These are phyloP conservation scores for Talaromyces sp. DNA, from an alignment of 2,329 filamentous ascomycete genomes.

Conservation along the genomic window DNA sequence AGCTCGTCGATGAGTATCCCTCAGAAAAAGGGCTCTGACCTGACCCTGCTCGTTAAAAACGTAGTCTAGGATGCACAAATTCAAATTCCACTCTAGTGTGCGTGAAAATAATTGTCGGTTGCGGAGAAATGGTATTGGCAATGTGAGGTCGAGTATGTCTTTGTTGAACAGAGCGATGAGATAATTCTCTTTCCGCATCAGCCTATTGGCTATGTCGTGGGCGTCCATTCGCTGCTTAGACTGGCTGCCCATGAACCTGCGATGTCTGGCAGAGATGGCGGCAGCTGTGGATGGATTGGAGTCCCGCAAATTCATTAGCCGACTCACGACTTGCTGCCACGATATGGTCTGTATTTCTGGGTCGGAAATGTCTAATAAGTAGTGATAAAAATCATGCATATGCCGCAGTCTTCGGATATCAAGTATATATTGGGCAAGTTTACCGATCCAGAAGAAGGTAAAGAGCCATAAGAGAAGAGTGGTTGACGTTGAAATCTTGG, in stretches of 20 bases:
- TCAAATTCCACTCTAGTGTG: constrained; percentile 86
- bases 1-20: constrained; percentile 71
- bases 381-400: constrained; percentile 79
- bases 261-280: constrained; percentile 56
- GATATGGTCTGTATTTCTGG: constrained; percentile 90
- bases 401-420: constrained; percentile 69
- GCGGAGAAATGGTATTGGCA: constrained; percentile 78
- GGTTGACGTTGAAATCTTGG: constrained; percentile 68
- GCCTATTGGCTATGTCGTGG: constrained; percentile 90
- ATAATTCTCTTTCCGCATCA: constrained; percentile 97
- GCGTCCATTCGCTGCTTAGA: constrained; percentile 93
- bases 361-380: constrained; percentile 77
- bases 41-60: constrained; percentile 89
- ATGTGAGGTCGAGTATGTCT: constrained; percentile 80
- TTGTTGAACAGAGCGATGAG: constrained; percentile 97
- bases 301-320: constrained; percentile 78
- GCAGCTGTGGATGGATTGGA: constrained; percentile 79
- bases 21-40: constrained; percentile 79
- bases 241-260: constrained; percentile 69
- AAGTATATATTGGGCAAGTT: constrained; percentile 67
- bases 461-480: constrained; percentile 80
- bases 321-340: constrained; percentile 85
- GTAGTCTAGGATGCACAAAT: constrained; percentile 86
- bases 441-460: constrained; percentile 79
- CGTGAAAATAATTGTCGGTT: constrained; percentile 80